A percentile compares a stretch with the other conserved stretches of the same genome.
These are phyloP conservation scores for Populus deltoides DNA, from an alignment of 345 rosid species.

Conservation along the genomic window DNA sequence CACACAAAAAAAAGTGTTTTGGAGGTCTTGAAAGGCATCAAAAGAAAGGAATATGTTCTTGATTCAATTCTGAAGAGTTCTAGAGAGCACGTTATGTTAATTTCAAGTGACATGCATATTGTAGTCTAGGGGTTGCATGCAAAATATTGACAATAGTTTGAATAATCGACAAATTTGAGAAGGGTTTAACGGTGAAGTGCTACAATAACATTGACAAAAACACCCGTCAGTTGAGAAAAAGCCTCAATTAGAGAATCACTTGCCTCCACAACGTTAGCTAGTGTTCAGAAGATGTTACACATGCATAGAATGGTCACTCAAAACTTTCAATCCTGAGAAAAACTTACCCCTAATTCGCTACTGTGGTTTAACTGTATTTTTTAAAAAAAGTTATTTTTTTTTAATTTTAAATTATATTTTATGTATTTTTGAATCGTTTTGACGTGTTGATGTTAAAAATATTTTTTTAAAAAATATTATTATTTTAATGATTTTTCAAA, in stretches of 20 bases:
- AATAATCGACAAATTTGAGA: not conserved
- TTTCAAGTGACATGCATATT: not conserved
- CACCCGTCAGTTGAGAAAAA: not conserved
- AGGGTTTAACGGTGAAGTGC: not conserved
- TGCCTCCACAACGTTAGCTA: no score
- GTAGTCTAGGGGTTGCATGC: not conserved
- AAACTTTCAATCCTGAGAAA: not conserved
- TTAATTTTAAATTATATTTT: no score
- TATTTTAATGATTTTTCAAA: accelerated
- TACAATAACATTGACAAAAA: no score
- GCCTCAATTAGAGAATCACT: not conserved
- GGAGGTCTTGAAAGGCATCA: not conserved
- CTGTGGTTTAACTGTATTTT: no score
- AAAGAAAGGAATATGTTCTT: not conserved
- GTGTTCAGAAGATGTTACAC: not conserved
- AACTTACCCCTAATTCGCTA: not conserved
- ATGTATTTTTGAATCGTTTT: no score
- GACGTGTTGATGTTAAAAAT: accelerated
- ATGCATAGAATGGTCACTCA: not conserved
- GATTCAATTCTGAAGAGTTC: not conserved
- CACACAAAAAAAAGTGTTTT: not conserved
- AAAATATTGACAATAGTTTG: not conserved
- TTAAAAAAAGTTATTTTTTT: no score
- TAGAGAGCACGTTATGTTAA: not conserved
- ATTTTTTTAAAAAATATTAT: no score